Base-by-base conservation (phyloP, 805 yeast genomes). In the Cyberlindnera samutprakarnensis region DNA sequence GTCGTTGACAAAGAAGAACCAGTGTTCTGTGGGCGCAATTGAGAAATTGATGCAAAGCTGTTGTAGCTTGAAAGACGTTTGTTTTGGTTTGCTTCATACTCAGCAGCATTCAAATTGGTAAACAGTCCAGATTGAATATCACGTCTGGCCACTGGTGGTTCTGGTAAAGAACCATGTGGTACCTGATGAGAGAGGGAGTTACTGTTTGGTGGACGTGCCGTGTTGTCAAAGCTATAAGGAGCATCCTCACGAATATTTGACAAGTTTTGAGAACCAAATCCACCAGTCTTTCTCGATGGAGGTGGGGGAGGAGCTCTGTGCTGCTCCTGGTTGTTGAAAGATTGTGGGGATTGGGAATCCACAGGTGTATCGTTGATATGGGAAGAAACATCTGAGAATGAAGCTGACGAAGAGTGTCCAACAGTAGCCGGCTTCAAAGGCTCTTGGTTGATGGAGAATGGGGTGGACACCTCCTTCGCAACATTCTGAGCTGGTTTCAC, bases 261-360 rank as follows among this genome's bases (percentile, higher is more conserved):
- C 21, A 48, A 31, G 25, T 40, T 37, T 24, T 43, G 38, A 12
- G 41, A 55, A 4, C 39, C 43, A 28, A 37, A 39, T 22, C 27
- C 34, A 8, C 53, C 53, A 11, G 62, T 64, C 45, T 70, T 73
- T 51, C 79, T 65, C 2, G 78, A 60, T 23, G 69, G 67, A 14
- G 78, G 80, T 23, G 75, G 72, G 18, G 75, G 72, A 6, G 79
- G 78, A 4, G 72, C 66, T 25, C 59, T 59, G 23, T 55, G 55
- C 29, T 50, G 55, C 6, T 51, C 42, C 21, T 42, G 51, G 15
- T 44, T 28, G 2, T 30, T 42, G 75, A 16, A 75, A 75, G 15
- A 72, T 67, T 5, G 66, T 62, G 7, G 75, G 72, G 10, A 66
- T 60, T 41, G 44, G 14, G 28, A 4, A 7, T 29, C 38, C 14